A percentile compares a stretch with the other conserved stretches of the same genome.
Evolutionary conservation across 805 yeast species (phyloP).

Genomic region (Phaffomyces thermotolerans): DNA sequence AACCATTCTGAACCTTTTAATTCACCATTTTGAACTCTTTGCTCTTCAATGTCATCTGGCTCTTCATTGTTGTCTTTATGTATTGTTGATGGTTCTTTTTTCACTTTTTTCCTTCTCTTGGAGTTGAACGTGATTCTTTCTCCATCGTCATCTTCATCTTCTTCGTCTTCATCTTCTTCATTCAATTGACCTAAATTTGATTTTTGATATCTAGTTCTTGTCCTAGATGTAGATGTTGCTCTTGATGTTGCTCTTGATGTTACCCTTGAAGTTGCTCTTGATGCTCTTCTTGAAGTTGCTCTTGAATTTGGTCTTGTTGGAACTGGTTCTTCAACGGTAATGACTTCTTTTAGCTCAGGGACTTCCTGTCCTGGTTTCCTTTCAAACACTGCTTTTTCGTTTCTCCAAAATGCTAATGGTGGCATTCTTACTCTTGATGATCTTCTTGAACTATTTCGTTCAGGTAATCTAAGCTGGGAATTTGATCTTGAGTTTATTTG

Average conservation of each 20-base stretch:
- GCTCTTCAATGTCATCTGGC: conserved; percentile 14
- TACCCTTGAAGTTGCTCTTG: conserved; percentile 3
- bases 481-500: conserved; percentile 7
- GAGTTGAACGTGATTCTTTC: not conserved
- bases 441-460: conserved; percentile 39
- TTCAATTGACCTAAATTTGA: not conserved
- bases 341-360: conserved; percentile 51
- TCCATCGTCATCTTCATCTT: conserved; percentile 14
- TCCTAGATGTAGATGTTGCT: conserved; percentile 6
- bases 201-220: not conserved
- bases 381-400: conserved; percentile 63
- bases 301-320: conserved; percentile 8
- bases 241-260: not conserved
- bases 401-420: conserved; percentile 80
- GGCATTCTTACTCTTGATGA: conserved; percentile 60
- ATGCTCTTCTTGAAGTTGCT: conserved; percentile 8
- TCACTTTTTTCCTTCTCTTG: not conserved
- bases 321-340: conserved; percentile 30
- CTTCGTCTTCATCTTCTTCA: conserved; percentile 18
- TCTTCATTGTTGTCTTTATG: conserved; percentile 7
- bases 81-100: not conserved
- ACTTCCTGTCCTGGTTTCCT: conserved; percentile 33
- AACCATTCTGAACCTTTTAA: conserved; percentile 50
- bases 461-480: not conserved
- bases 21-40: conserved; percentile 22